A percentile compares a stretch with the other conserved stretches of the same genome.
phyloP scores from a whole-genome alignment of 1,139 yeast genomes.

The Nakaseomyces bracarensis region DNA sequence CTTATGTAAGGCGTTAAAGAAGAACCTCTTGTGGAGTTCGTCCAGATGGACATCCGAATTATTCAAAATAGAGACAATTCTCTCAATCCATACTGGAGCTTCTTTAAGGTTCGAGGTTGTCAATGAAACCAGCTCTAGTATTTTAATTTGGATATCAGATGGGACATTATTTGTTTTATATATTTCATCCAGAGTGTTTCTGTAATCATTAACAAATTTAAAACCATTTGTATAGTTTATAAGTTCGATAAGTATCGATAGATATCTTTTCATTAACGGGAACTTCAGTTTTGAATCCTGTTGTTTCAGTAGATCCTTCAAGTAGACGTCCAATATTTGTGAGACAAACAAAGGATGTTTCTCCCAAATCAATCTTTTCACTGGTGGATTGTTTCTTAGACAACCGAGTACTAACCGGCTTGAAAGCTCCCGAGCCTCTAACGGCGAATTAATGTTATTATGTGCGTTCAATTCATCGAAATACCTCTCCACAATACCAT shows the following conservation, averaged over 20 bases:
- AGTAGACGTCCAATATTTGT: slow-evolving; percentile 13
- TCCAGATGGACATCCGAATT: slow-evolving; percentile 24
- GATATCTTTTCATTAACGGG: slow-evolving; percentile 22
- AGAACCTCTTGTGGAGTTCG: slow-evolving; percentile 37
- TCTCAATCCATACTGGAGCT: slow-evolving; percentile 24
- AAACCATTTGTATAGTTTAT: slow-evolving; percentile 12
- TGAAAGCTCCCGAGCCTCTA: slow-evolving; percentile 37
- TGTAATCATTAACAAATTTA: not conserved
- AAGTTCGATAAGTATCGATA: slow-evolving; percentile 25
- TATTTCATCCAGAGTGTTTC: slow-evolving; percentile 4
- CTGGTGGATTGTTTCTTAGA: slow-evolving; percentile 66
- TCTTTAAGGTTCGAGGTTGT: slow-evolving; percentile 5
- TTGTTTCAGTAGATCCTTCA: slow-evolving; percentile 10
- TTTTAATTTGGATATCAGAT: slow-evolving; percentile 20
- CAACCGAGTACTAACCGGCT: slow-evolving; percentile 48
- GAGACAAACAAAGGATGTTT: slow-evolving; percentile 16
- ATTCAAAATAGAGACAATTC: slow-evolving; percentile 22
- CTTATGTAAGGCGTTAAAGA: slow-evolving; percentile 40
- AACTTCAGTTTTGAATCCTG: slow-evolving; percentile 7
- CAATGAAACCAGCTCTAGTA: slow-evolving; percentile 20
- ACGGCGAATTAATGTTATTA: slow-evolving; percentile 15
- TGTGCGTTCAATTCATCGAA: slow-evolving; percentile 19
- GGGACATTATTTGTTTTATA: slow-evolving; percentile 12
- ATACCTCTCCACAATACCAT: slow-evolving; percentile 27
- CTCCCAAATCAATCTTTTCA: slow-evolving; percentile 34